Evolutionary conservation across 1,139 yeast species (phyloP), one percentile per base, ranked within the genome.

Genomic region (Lodderomyces margitis): DNA sequence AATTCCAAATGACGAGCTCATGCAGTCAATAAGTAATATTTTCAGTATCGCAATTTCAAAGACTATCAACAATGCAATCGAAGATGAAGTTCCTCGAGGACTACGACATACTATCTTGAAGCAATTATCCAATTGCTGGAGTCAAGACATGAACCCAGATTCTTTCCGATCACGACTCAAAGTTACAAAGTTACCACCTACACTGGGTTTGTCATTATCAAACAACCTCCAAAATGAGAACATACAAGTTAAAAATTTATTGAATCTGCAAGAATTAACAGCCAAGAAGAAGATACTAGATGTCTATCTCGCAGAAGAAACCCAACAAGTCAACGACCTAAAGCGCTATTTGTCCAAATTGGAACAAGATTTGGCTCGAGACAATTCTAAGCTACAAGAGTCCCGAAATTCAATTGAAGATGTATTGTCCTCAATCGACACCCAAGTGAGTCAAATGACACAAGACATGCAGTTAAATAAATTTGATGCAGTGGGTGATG

Each of bases 301-400:
- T 46, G 66, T 74, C 1, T 65, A 65, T 47, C 53, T 70, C 12
- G 68, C 61, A 66, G 76, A 76, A 0, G 76, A 70, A 45, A 41
- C 63, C 28, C 64, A 65, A 41, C 76, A 71, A 45, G 19, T 28
- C 10, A 9, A 28, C 4, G 19, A 15, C 8, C 5, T 28, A 15
- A 28, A 28, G 6, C 11, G 16, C 11, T 15, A 28, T 8, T 51
- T 70, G 36, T 51, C 56, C 19, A 70, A 66, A n/a, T 51, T 71
- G 25, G 61, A 67, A 40, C 46, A 49, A 9, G 57, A 64, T 46
- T 55, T 58, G 39, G 52, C 55, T 12, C 58, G 59, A 27, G 46
- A 62, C 14, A 48, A 62, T 17, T 44, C 50, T 27, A 48, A 51
- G 21, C 61, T 58, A 48, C 51, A 61, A 40, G 64, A 61, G 59